Base-by-base conservation (phyloP, 2,329 filamentous ascomycete species). In the Arthrobotrys entomopaga region DNA sequence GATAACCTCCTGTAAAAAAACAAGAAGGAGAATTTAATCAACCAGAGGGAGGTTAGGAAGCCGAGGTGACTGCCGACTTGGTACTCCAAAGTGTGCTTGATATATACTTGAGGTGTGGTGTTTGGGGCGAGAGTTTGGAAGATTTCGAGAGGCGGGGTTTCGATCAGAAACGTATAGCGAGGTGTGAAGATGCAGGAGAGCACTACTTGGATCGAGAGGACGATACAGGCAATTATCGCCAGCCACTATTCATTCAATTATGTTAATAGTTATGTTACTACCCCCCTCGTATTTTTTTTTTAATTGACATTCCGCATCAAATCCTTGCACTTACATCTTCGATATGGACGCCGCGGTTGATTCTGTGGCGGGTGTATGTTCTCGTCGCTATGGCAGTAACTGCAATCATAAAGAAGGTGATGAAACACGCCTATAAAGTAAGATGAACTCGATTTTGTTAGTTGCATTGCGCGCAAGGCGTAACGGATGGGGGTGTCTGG, bases 1-100 rank as follows among this genome's bases (percentile, higher is more conserved):
- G 65, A 48, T n/a, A 75, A 34, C 13, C 71, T 56, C 49, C 65
- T 75, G 15, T 75, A 75, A 24, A 75, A 75, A 48, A 75, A 75
- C 20, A 75, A 24, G 34, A 75, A 75, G 1, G 71, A 75, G 20
- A 67, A 75, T 24, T 75, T 75, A 20, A 75, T 65, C 16, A 67
- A n/a, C 71, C 71, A 75, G 4, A 75, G 64, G 0, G 63, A 63
- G 7, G 65, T 75, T 42, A 75, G 24, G 64, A 75, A 75, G 10
- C 64, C 63, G 19, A 75, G 13, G 11, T 75, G 59, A 29, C 71
- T 75, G 29, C 71, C 58, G 46, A 69, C 49, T 38, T 75, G 64
- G 38, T 64, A 64, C 46, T 67, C 58, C 10, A 75, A 58, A 1
- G 61, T 75, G 5, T 48, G 64, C 46, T 75, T 75, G 20, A 65